phyloP scores from a whole-genome alignment of 2,329 filamentous ascomycete genomes.

The Penicillium sp. region DNA sequence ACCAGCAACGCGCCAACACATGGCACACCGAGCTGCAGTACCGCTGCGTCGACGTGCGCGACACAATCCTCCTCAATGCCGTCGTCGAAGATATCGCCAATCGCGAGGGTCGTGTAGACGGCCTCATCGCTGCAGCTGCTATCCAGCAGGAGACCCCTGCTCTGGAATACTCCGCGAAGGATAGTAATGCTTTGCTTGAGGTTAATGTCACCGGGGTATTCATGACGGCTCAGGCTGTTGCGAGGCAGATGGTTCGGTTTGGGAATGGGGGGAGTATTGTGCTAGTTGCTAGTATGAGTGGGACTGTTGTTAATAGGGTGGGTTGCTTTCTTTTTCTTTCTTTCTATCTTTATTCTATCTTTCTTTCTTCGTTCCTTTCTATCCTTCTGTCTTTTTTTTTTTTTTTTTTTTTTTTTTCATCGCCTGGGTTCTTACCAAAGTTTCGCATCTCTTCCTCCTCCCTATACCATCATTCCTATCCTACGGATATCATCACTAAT shows the following conservation, averaged over 20 bases:
- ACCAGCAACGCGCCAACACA: background rate
- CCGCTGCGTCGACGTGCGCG: constrained; percentile 68
- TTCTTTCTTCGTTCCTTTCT: no score
- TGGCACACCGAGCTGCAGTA: constrained; percentile 57
- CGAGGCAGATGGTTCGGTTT: constrained; percentile 55
- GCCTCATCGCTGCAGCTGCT: constrained; percentile 63
- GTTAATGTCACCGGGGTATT: constrained; percentile 54
- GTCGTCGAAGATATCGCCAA: constrained; percentile 61
- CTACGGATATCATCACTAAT: no score
- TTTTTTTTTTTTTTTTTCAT: no score
- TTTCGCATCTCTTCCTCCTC: no score
- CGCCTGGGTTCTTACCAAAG: no score
- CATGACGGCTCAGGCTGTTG: constrained; percentile 54
- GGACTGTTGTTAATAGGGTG: constrained; percentile 47
- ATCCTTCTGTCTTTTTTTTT: no score
- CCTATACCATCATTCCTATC: background rate
- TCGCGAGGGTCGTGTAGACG: constrained; percentile 64
- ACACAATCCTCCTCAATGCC: constrained; percentile 57
- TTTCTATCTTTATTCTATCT: no score
- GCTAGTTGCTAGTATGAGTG: constrained; percentile 56
- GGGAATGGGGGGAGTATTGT: constrained; percentile 53
- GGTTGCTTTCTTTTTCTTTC: fast-evolving
- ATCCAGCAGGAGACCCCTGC: constrained; percentile 72
- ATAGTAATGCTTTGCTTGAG: constrained; percentile 54
- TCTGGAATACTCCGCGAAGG: constrained; percentile 61